These are phyloP conservation scores for Microascus cirrosus DNA, from an alignment of 2,329 filamentous ascomycete species.

Conservation along the genomic window DNA sequence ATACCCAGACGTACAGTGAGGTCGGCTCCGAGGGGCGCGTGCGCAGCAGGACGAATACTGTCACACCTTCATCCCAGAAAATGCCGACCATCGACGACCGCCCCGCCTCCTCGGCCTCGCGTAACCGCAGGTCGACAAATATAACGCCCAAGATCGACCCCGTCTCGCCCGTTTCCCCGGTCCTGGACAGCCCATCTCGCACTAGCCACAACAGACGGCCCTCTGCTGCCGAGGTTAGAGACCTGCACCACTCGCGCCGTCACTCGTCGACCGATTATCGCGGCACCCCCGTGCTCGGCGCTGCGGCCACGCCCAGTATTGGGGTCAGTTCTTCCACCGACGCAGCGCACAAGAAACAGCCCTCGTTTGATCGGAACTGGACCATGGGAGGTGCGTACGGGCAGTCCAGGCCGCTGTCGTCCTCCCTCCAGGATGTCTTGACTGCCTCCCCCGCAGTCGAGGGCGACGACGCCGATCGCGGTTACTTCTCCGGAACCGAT, in stretches of 20 bases:
- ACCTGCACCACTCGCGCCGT: conserved; percentile 72
- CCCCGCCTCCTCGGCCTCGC: conserved; percentile 33
- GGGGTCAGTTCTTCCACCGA: neutral
- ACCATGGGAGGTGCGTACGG: conserved; percentile 43
- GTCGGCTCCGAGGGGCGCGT: conserved; percentile 40
- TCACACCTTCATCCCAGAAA: conserved; percentile 34
- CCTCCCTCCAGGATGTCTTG: conserved; percentile 33
- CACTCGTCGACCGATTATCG: conserved; percentile 79
- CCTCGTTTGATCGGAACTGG: conserved; percentile 62
- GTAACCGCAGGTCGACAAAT: conserved; percentile 34
- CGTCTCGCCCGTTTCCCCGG: conserved; percentile 26
- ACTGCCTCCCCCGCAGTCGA: neutral
- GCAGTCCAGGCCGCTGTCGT: conserved; percentile 38
- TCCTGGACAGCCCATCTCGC: conserved; percentile 32
- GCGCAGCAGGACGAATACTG: conserved; percentile 46
- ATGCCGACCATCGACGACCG: conserved; percentile 29
- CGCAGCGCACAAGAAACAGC: conserved; percentile 48
- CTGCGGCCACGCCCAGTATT: conserved; percentile 13
- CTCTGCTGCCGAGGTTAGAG: conserved; percentile 72
- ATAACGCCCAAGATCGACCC: conserved; percentile 38
- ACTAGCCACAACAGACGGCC: conserved; percentile 48
- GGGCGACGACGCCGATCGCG: conserved; percentile 61
- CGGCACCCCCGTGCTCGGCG: conserved; percentile 18
- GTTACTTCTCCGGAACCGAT: conserved; percentile 89
- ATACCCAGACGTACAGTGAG: conserved; percentile 47